Base-by-base conservation (phyloP, 306 rosid genomes). In the Prunus armeniaca region DNA sequence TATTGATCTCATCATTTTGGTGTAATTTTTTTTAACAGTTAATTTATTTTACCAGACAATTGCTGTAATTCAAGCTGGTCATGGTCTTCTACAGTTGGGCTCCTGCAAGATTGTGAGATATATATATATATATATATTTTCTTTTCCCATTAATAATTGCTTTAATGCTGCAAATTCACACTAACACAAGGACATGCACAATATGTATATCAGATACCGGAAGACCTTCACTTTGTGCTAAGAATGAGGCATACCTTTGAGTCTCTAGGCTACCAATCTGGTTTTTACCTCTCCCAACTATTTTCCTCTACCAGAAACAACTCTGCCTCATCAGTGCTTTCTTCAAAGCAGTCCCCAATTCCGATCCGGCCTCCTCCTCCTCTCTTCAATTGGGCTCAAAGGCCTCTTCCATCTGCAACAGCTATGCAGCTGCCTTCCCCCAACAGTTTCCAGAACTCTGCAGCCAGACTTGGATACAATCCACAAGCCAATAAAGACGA, bases 51-150 rank as follows among this genome's bases (percentile, higher is more conserved):
- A 76, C 60, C 88, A 96, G 99, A 96, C 99, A 22, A 96, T 96
- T 55, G 99, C 99, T 85, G 99, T 96, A 3, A 96, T 96, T 85
- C 99, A 96, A 90, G 99, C 99, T 78, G 99, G 99, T 1, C 99
- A 96, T 81, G 99, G 99, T 72, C 99, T 96, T 81, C 97, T 96
- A 32, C 99, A 96, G 56, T 86, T 96, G 75, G 99, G 99, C 79
- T 96, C 99, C 68, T 96, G 99, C 90, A 96, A 93, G 83, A 96
- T 89, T 87, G 99, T 96, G 75, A 89, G 99, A 84, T 70, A 38
- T 69, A n/a, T 18, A 30, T 5, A 45, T 30, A 4, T 30, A 32
- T 28, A 28, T 28, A 27, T 28, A 0, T 28, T 34, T 66, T 32
- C 28, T 2, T 32, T 75, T 61, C 13, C 17, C 41, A 72, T 49